Percentiles rank a stretch among this genome's conserved stretches.
Conservation (phyloP, 2,329 filamentous ascomycete genomes). For the Metarhizium brunneum region DNA sequence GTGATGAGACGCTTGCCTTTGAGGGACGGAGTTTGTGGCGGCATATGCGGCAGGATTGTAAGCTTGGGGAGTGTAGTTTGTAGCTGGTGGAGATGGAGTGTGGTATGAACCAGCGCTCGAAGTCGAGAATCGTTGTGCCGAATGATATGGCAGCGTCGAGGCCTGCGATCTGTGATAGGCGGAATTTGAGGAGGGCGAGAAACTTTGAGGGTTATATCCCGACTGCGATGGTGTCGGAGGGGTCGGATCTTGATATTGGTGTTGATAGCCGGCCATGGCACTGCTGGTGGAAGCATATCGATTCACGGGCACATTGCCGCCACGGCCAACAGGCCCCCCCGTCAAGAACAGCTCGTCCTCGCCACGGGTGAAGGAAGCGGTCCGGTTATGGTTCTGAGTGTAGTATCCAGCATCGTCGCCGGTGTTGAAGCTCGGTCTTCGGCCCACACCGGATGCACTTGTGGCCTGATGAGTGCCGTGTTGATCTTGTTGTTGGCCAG, state of each 20-base stretch:
- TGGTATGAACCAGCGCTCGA: slow-evolving; percentile 20
- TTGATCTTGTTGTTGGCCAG: slow-evolving; percentile 22
- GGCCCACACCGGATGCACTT: slow-evolving; percentile 21
- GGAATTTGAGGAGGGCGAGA: slow-evolving; percentile 25
- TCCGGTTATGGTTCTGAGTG: slow-evolving; percentile 19
- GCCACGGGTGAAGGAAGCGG: slow-evolving; percentile 3
- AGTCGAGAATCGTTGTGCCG: slow-evolving; percentile 28
- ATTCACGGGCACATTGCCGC: slow-evolving; percentile 11
- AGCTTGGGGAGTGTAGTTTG: slow-evolving; percentile 38
- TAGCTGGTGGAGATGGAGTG: slow-evolving; percentile 28
- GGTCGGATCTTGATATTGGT: slow-evolving; percentile 38
- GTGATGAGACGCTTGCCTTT: slow-evolving; percentile 41
- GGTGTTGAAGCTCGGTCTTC: slow-evolving; percentile 65
- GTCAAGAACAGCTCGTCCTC: slow-evolving; percentile 58
- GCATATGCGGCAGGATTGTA: slow-evolving; percentile 55
- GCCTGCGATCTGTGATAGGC: slow-evolving; percentile 38
- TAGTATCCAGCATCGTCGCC: slow-evolving; percentile 61
- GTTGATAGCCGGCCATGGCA: slow-evolving; percentile 42
- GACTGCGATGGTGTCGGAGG: slow-evolving; percentile 34
- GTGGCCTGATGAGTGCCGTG: slow-evolving; percentile 7
- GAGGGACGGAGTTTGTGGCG: slow-evolving; percentile 30
- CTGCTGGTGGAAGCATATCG: slow-evolving; percentile 33
- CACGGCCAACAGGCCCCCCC: slow-evolving; percentile 31
- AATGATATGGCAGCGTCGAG: slow-evolving; percentile 38
- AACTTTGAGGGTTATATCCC: slow-evolving; percentile 65